Conservation (phyloP, 257 asterid species). For the Mentha longifolia region DNA sequence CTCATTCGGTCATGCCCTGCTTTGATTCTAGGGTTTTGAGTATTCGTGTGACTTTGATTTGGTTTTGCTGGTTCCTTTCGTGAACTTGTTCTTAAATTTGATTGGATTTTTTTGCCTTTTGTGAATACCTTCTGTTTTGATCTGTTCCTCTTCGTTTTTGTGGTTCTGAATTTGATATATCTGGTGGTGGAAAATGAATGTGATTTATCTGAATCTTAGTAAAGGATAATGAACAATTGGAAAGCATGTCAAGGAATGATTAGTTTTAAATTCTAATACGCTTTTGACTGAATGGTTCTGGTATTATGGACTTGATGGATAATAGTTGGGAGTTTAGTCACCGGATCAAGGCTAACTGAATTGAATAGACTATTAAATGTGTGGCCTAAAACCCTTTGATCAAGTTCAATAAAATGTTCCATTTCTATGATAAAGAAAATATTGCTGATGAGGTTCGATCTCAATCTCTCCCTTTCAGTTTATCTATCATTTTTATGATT, state of each 20-base stretch:
- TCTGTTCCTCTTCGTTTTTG: background rate
- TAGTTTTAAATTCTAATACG: background rate
- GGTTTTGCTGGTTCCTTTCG: background rate
- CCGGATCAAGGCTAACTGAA: background rate
- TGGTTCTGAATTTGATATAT: background rate
- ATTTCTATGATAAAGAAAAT: background rate
- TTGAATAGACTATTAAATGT: background rate
- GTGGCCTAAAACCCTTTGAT: background rate
- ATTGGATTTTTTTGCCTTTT: background rate
- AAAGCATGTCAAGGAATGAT: too few species aligned
- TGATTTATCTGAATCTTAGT: background rate
- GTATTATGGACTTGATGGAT: background rate
- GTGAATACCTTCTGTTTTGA: background rate
- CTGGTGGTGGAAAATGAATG: background rate
- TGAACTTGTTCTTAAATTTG: constrained; percentile 2
- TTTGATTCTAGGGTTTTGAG: too few species aligned
- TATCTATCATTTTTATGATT: too few species aligned
- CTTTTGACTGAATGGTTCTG: too few species aligned
- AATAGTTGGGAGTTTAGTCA: background rate
- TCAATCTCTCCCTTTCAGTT: background rate
- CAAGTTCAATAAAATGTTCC: background rate
- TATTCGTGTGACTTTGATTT: too few species aligned
- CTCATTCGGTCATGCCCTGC: too few species aligned
- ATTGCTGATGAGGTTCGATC: background rate
- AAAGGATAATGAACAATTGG: background rate